Conservation (phyloP, 495 filamentous ascomycete genomes). For the Daldinia grandis region DNA sequence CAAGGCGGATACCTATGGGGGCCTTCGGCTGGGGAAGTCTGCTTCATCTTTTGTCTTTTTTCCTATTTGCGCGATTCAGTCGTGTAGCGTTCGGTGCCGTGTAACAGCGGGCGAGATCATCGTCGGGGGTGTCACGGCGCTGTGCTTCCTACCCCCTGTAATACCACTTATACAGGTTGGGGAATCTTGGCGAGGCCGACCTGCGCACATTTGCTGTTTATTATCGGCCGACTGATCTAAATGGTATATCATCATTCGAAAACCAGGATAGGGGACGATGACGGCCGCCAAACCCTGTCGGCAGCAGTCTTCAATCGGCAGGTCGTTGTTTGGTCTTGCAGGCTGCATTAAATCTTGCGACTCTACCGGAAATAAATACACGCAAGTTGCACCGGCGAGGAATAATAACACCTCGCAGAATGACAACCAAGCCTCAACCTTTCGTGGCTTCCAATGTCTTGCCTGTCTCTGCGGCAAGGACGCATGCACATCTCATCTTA, state of each 20-base stretch:
- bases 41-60: conserved; percentile 17
- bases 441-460: conserved; percentile 36
- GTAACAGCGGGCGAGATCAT: conserved; percentile 35
- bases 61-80: conserved; percentile 26
- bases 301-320: conserved; percentile 42
- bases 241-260: conserved; percentile 24
- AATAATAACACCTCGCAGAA: conserved; percentile 34
- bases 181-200: conserved; percentile 31
- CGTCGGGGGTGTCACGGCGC: conserved; percentile 31
- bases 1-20: conserved; percentile 12
- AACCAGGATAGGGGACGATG: conserved; percentile 29
- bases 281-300: conserved; percentile 35
- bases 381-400: conserved; percentile 30
- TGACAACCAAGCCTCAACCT: conserved; percentile 39
- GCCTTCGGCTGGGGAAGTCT: conserved; percentile 21
- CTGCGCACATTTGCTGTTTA: conserved; percentile 28
- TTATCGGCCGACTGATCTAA: conserved; percentile 28
- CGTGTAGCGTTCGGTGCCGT: conserved; percentile 28
- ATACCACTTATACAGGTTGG: conserved; percentile 24
- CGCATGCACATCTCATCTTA: conserved; percentile 25
- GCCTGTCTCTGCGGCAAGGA: conserved; percentile 22
- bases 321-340: conserved; percentile 35
- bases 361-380: conserved; percentile 35
- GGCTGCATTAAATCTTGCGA: conserved; percentile 40
- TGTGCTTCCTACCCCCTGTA: conserved; percentile 13